Conservation (phyloP, 768 basidiomycete species). For the Auricularia heimuer region DNA sequence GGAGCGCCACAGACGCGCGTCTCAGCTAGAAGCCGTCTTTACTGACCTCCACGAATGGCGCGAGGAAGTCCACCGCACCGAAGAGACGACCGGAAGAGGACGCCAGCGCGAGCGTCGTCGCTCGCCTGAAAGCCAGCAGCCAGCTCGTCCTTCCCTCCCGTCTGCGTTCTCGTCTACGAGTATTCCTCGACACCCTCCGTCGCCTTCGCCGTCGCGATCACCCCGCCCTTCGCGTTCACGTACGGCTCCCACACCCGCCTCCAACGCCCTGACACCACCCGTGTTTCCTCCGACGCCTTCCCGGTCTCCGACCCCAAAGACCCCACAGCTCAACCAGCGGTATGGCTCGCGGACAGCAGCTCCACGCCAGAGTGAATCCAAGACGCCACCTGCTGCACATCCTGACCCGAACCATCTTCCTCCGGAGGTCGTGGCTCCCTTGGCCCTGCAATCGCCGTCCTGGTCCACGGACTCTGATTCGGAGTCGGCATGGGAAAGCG, state of each 20-base stretch:
- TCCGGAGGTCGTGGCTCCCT: conserved; percentile 1
- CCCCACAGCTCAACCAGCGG: conserved; percentile 12
- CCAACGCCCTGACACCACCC: conserved; percentile 32
- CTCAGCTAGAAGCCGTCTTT: conserved; percentile 1
- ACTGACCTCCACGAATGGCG: conserved; percentile 10
- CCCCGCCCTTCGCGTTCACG: conserved; percentile 27
- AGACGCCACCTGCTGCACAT: conserved; percentile 10
- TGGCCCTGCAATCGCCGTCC: conserved; percentile 5
- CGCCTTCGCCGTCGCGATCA: conserved; percentile 39
- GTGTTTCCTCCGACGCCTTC: conserved; percentile 21
- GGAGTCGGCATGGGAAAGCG: conserved; percentile 10
- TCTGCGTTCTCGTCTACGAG: neutral
- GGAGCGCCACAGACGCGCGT: neutral
- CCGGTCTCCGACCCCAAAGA: conserved; percentile 16
- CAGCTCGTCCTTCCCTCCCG: neutral
- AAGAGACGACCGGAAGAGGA: neutral
- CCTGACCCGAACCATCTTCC: conserved; percentile 5
- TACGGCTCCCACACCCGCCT: conserved; percentile 8
- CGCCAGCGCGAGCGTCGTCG: neutral
- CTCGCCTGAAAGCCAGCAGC: neutral
- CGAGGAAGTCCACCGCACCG: conserved; percentile 1
- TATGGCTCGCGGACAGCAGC: conserved; percentile 9
- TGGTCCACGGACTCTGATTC: conserved; percentile 10
- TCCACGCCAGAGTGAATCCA: conserved; percentile 9
- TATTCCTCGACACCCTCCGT: conserved; percentile 37